Base-by-base conservation (phyloP, 352 stramenopile genomes). In the Halophytophthora batemanensis region DNA sequence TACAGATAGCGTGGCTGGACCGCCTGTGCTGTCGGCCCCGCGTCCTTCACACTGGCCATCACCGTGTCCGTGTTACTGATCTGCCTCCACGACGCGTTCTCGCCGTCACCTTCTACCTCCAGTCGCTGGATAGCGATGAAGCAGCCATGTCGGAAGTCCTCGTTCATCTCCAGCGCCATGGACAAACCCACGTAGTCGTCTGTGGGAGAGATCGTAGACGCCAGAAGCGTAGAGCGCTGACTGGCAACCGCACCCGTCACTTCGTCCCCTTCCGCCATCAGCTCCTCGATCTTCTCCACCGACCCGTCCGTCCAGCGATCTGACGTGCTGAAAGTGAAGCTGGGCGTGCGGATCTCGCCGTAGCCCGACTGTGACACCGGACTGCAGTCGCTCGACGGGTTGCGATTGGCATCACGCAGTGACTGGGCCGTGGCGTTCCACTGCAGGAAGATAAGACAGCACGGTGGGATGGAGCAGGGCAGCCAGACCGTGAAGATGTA, bases 401-500 rank as follows among this genome's bases (percentile, higher is more conserved):
- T 73, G 5, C 60, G 60, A 46, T 66, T 61, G 3, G 77, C 71
- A 28, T 95, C 74, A 6, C 82, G 75, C 19, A 95, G 54, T n/a
- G 82, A 86, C 54, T 93, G 87, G 0, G 84, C 78, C 2, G 84
- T 92, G 14, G 82, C 78, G 53, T 94, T 94, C 84, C 84, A 94
- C 61, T 95, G 84, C 17, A 95, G 56, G 55, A 93, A 95, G 46
- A 95, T 92, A 19, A 95, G 57, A 49, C 80, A 93, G 50, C 80
- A 91, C 34, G 84, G 82, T 33, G 84, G 84, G 51, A 95, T 95
- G 19, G 81, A 91, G 36, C 74, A 86, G 11, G 84, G 84, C 2
- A 95, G 61, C 84, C 84, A 95, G 2, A 95, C 82, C 2, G 81
- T 91, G 52, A 90, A 93, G 59, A 95, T 83, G 69, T 95, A 95